phyloP scores from a whole-genome alignment of 352 stramenopile species.

The Pythium chondricola region DNA sequence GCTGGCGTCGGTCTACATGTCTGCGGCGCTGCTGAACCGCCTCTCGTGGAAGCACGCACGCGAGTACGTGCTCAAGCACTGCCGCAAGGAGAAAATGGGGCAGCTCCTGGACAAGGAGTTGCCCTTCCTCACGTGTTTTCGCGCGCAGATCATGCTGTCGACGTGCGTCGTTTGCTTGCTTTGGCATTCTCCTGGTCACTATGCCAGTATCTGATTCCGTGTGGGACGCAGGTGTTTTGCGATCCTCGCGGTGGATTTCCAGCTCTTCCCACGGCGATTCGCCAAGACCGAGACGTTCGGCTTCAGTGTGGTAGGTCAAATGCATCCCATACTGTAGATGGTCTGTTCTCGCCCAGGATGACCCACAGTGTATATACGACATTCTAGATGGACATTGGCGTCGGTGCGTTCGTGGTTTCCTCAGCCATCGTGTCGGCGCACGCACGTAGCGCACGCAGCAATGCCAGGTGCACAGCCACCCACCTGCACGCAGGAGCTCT shows the following conservation, averaged over 20 bases:
- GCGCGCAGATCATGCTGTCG: constrained; percentile 75
- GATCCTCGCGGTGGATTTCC: constrained; percentile 99
- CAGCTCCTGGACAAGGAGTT: constrained; percentile 65
- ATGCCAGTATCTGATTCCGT: too few relatives aligned
- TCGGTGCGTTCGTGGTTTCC: constrained; percentile 92
- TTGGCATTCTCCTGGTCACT: too few relatives aligned
- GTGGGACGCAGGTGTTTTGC: constrained; percentile 60
- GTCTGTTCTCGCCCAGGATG: too few relatives aligned
- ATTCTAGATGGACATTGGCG: constrained; percentile 96
- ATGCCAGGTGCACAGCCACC: constrained; percentile 5
- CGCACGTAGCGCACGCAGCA: constrained; percentile 41
- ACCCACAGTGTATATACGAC: too few relatives aligned
- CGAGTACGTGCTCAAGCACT: constrained; percentile 71
- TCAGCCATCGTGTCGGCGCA: constrained; percentile 70
- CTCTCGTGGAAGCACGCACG: constrained; percentile 70
- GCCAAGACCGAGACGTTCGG: constrained; percentile 95
- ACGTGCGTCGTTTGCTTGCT: constrained; percentile 53
- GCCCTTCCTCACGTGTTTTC: constrained; percentile 74
- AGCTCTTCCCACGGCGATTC: constrained; percentile 92
- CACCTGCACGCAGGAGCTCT: neutral
- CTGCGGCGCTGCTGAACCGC: constrained; percentile 38
- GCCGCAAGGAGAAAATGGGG: constrained; percentile 79
- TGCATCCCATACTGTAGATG: neutral
- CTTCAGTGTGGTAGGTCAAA: constrained; percentile 87
- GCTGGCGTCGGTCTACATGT: constrained; percentile 46